Conservation (phyloP, 257 asterid genomes). For the Capsicum baccatum region DNA sequence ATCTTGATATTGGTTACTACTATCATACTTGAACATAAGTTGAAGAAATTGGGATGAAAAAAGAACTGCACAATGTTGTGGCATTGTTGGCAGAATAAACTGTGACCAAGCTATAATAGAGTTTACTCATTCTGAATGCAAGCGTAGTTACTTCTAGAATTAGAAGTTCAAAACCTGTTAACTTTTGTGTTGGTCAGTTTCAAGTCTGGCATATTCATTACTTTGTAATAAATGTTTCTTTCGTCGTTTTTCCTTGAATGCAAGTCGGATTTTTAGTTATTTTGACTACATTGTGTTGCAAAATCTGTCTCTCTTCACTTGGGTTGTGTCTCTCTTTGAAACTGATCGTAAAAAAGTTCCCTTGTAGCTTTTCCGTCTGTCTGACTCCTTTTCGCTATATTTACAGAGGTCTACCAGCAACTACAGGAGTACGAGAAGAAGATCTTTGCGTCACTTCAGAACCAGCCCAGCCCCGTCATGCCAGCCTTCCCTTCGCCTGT, state of each 20-base stretch:
- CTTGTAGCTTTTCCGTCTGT: not conserved
- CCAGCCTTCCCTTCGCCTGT: conserved; percentile 44
- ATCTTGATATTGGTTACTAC: not conserved
- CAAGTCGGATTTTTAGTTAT: not conserved
- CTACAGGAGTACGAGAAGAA: conserved; percentile 76
- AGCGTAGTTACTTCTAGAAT: conserved; percentile 2
- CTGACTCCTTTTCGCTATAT: conserved; percentile 27
- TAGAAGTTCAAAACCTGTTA: not conserved
- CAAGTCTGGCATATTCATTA: not conserved
- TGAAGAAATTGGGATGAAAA: not conserved
- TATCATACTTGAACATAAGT: not conserved
- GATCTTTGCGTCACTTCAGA: conserved; percentile 49
- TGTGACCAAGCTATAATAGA: not conserved
- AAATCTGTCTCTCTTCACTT: not conserved
- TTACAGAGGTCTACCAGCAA: conserved; percentile 70
- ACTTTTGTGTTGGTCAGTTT: conserved; percentile 17
- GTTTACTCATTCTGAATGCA: not conserved
- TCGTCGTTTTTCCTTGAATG: not conserved
- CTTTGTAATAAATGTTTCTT: not conserved
- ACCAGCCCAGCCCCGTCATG: conserved; percentile 28
- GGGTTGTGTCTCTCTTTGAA: conserved; percentile 22
- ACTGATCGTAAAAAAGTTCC: not conserved
- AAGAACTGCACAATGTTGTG: not conserved
- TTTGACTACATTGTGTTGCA: not conserved
- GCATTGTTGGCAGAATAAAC: not conserved